These are phyloP conservation scores for Triticum urartu DNA, from an alignment of 176 grass and related monocot genomes.

Conservation along the genomic window DNA sequence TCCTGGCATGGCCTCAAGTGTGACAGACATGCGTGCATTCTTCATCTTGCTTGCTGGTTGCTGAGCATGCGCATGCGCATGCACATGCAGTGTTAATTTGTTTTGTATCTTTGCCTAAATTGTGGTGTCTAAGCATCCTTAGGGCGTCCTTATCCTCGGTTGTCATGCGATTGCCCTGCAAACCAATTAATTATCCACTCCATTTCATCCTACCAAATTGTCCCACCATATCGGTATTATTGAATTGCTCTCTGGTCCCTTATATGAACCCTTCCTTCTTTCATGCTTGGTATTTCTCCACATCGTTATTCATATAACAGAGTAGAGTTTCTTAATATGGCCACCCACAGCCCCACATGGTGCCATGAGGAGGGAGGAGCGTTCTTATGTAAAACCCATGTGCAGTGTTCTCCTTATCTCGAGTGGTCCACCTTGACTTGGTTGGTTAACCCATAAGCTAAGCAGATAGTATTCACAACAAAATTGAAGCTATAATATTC, in stretches of 20 bases:
- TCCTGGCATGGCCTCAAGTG: not conserved
- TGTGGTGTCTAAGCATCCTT: not conserved
- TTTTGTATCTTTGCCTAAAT: constrained; percentile 1
- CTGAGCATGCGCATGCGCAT: not conserved
- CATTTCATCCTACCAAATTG: not conserved
- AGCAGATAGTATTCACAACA: not conserved
- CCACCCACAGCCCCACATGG: not conserved
- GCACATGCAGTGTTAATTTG: constrained; percentile 29
- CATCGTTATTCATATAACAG: not conserved
- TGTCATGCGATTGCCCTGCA: not conserved
- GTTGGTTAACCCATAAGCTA: not conserved
- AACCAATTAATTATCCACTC: not conserved
- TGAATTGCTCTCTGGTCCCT: not conserved
- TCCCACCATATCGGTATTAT: not conserved
- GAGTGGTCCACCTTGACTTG: not conserved
- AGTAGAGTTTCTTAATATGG: not conserved
- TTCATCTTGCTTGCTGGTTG: constrained; percentile 8
- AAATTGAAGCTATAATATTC: not conserved
- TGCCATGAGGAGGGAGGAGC: not conserved
- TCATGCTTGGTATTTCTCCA: not conserved
- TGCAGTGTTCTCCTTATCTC: not conserved
- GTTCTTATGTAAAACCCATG: not conserved
- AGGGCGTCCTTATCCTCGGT: not conserved
- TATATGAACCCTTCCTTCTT: not conserved
- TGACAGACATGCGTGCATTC: not conserved